Evolutionary conservation across 106 monocot genomes (phyloP).

Genomic region (Agapanthus africanus): DNA sequence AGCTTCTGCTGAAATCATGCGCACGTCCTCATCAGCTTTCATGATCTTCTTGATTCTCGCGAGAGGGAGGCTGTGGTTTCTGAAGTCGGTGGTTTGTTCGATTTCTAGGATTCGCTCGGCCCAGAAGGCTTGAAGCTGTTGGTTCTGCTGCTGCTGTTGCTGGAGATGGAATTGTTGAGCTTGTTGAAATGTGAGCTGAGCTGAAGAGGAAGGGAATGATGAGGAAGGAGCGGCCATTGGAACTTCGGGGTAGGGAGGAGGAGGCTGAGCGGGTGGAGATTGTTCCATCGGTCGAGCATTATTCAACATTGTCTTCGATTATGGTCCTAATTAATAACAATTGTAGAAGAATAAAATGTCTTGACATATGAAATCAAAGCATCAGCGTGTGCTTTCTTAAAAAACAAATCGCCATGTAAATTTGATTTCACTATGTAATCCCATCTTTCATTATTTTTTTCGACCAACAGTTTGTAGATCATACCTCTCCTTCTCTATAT

Average conservation of each 20-base stretch:
- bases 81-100: constrained; percentile 34
- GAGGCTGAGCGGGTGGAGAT: constrained; percentile 18
- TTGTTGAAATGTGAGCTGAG: constrained; percentile 46
- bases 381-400: neutral
- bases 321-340: neutral
- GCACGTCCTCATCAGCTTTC: constrained; percentile 65
- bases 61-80: constrained; percentile 32
- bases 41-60: constrained; percentile 56
- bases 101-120: constrained; percentile 41
- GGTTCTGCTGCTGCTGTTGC: too few species aligned
- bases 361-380: neutral
- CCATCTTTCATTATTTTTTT: neutral
- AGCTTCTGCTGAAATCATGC: constrained; percentile 48
- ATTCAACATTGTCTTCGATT: neutral
- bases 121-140: constrained; percentile 56
- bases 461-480: neutral
- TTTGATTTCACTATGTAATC: neutral
- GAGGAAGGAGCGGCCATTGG: constrained; percentile 14
- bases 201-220: constrained; percentile 18
- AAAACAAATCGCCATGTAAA: neutral
- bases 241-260: constrained; percentile 17
- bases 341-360: neutral
- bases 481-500: too few species aligned
- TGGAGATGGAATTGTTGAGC: constrained; percentile 56
- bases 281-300: constrained; percentile 17